Evolutionary conservation across 768 basidiomycete genomes (phyloP).

Genomic region (Sutorius australiensis): DNA sequence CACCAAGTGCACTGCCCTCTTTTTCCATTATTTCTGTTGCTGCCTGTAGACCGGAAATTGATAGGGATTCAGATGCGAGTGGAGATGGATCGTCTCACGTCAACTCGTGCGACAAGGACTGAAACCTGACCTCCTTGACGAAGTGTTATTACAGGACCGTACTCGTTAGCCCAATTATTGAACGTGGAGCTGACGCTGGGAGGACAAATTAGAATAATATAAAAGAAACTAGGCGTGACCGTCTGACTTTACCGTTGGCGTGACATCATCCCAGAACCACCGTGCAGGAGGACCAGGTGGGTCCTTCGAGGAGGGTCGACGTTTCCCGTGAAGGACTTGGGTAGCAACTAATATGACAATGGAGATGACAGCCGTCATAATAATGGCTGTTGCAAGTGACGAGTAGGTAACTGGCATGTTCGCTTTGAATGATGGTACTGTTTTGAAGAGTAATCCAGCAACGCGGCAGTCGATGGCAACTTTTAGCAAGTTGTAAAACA

Average conservation of each 20-base stretch:
- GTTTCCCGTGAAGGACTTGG: neutral
- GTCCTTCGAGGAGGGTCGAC: constrained; percentile 2
- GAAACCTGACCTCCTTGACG: constrained; percentile 38
- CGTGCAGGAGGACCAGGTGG: constrained; percentile 16
- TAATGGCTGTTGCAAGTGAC: neutral
- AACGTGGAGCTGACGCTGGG: constrained; percentile 30
- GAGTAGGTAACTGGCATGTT: neutral
- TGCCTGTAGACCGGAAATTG: constrained; percentile 31
- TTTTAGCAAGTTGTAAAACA: too few species aligned
- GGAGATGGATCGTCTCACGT: constrained; percentile 8
- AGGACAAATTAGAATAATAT: neutral
- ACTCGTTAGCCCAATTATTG: constrained; percentile 50
- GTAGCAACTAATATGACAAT: neutral
- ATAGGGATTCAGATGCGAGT: neutral
- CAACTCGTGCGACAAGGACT: constrained; percentile 18
- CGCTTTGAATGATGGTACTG: neutral
- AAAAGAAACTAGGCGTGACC: neutral
- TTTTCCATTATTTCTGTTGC: constrained; percentile 62
- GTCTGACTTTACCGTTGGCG: constrained; percentile 10
- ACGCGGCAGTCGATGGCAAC: too few species aligned
- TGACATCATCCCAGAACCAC: constrained; percentile 7
- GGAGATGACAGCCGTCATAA: neutral
- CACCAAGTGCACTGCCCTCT: constrained; percentile 48
- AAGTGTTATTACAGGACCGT: constrained; percentile 57
- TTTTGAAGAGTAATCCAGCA: neutral